Percentiles rank a stretch among this genome's conserved stretches.
These are phyloP conservation scores for Cymbopogon citratus DNA, from an alignment of 176 grass and related monocot genomes.

Conservation along the genomic window DNA sequence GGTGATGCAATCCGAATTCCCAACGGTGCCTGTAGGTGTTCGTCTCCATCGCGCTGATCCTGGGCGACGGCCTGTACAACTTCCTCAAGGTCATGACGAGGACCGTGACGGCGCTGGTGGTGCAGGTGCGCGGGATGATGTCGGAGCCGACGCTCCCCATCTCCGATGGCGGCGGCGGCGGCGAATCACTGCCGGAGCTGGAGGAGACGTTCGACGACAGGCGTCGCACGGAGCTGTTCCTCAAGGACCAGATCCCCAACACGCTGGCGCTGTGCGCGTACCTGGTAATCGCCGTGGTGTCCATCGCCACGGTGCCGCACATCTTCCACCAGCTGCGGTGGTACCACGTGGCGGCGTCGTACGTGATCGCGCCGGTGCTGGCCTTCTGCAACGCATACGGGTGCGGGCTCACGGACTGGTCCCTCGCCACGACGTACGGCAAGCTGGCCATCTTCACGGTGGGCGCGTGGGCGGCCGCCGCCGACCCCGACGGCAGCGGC, in stretches of 20 bases:
- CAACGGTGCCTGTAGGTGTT: constrained; percentile 44
- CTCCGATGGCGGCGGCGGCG: background rate
- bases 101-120: constrained; percentile 31
- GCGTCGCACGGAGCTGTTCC: constrained; percentile 43
- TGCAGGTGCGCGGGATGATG: constrained; percentile 35
- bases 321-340: constrained; percentile 55
- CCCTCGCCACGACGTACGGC: constrained; percentile 48
- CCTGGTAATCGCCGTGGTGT: constrained; percentile 31
- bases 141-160: constrained; percentile 34
- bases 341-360: constrained; percentile 56
- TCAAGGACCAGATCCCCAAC: constrained; percentile 73
- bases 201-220: constrained; percentile 59
- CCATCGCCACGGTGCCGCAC: constrained; percentile 40
- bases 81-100: constrained; percentile 62
- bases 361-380: constrained; percentile 51
- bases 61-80: constrained; percentile 77
- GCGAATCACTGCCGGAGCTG: background rate
- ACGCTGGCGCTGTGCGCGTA: constrained; percentile 37
- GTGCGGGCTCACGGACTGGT: constrained; percentile 64
- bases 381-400: constrained; percentile 75
- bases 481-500: background rate
- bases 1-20: no score
- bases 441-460: constrained; percentile 65
- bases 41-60: constrained; percentile 65
- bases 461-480: constrained; percentile 39